These are phyloP conservation scores for Aegilops sharonensis DNA, from an alignment of 176 grass and related monocot genomes.

Conservation along the genomic window DNA sequence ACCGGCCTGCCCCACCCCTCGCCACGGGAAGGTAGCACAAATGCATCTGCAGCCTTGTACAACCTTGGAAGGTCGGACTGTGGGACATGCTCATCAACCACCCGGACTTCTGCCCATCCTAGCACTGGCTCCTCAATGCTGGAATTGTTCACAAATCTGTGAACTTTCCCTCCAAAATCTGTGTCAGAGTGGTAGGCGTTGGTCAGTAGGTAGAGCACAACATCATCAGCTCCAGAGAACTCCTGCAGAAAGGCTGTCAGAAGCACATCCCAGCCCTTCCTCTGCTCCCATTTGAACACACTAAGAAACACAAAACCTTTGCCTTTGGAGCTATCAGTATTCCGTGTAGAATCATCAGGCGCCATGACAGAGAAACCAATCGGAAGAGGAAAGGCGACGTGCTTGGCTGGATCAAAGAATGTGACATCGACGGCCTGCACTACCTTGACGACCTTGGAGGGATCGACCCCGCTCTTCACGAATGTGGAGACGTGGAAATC, in stretches of 20 bases:
- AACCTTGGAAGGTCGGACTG: conserved; percentile 58
- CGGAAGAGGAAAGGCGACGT: conserved; percentile 27
- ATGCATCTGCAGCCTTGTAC: conserved; percentile 50
- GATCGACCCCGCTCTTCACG: conserved; percentile 55
- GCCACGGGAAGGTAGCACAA: conserved; percentile 59
- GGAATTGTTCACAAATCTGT: conserved; percentile 32
- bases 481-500: conserved; percentile 62
- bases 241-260: conserved; percentile 59
- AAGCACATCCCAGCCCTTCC: conserved; percentile 81
- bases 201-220: conserved; percentile 43
- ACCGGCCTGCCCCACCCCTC: conserved; percentile 71
- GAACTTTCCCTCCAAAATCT: conserved; percentile 43
- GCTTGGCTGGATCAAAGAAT: conserved; percentile 67
- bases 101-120: conserved; percentile 48
- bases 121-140: conserved; percentile 31
- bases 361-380: conserved; percentile 31
- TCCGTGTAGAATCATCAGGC: neutral
- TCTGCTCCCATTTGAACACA: conserved; percentile 75
- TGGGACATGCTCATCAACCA: conserved; percentile 52
- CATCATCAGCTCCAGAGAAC: conserved; percentile 57
- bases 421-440: conserved; percentile 60
- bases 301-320: conserved; percentile 57
- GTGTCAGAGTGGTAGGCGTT: conserved; percentile 64
- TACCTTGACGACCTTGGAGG: conserved; percentile 52
- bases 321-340: neutral